Conservation (phyloP, 768 basidiomycete genomes). For the Termitomyces sp. region DNA sequence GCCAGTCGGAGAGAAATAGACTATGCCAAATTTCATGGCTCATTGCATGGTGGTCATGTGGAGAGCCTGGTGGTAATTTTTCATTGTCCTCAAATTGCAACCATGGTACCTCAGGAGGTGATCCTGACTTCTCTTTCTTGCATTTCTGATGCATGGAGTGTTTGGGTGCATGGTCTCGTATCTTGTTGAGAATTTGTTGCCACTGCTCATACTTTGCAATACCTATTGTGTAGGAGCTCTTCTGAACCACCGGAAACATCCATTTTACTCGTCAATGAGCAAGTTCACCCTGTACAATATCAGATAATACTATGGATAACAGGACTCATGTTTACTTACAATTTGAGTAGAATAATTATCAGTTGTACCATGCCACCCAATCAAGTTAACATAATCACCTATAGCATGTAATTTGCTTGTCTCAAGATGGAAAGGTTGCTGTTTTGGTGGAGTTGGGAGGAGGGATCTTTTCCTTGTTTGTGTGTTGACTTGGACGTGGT, state of each 20-base stretch:
- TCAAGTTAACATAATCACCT: slow-evolving; percentile 24
- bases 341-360: slow-evolving; percentile 34
- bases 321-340: slow-evolving; percentile 23
- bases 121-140: neutral
- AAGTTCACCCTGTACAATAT: slow-evolving; percentile 29
- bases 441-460: neutral
- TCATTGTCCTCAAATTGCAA: neutral
- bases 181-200: slow-evolving; percentile 2
- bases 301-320: neutral
- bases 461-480: neutral
- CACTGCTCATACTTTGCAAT: slow-evolving; percentile 20
- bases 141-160: neutral
- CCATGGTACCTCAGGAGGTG: neutral
- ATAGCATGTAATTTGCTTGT: slow-evolving; percentile 33
- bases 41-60: neutral
- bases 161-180: neutral
- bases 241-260: slow-evolving; percentile 25
- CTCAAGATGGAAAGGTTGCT: slow-evolving; percentile 19
- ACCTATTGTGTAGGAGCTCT: slow-evolving; percentile 16
- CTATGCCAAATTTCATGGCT: neutral
- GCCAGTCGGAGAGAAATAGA: neutral
- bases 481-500: neutral
- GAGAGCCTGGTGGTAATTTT: neutral
- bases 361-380: slow-evolving; percentile 26
- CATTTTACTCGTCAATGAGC: slow-evolving; percentile 31